phyloP scores from a whole-genome alignment of 2,329 filamentous ascomycete species.

The Colletotrichum magnum region DNA sequence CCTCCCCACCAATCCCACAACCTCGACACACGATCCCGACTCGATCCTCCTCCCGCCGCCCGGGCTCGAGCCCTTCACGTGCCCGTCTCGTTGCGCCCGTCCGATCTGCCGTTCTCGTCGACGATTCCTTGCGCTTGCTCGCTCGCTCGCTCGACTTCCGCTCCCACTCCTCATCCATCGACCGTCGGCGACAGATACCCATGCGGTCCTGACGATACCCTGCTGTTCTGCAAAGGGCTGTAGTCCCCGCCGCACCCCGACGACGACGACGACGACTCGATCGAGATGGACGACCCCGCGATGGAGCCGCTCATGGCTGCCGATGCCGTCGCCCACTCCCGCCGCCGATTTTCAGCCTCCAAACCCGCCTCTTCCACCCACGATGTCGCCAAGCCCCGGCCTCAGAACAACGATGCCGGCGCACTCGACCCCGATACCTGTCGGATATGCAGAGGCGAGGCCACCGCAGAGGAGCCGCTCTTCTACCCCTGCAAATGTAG shows the following conservation, averaged over 20 bases:
- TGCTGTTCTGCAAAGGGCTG: slow-evolving; percentile 22
- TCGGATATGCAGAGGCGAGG: slow-evolving; percentile 95
- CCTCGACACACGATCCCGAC: slow-evolving; percentile 5
- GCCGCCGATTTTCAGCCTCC: slow-evolving; percentile 43
- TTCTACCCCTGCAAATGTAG: slow-evolving; percentile 99
- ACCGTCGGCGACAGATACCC: slow-evolving; percentile 13
- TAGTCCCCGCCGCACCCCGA: slow-evolving; percentile 18
- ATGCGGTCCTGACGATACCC: slow-evolving; percentile 37
- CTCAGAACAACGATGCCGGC: slow-evolving; percentile 36
- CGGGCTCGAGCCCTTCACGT: slow-evolving; percentile 12
- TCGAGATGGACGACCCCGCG: slow-evolving; percentile 45
- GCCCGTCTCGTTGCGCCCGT: slow-evolving; percentile 5
- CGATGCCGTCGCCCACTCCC: slow-evolving; percentile 47
- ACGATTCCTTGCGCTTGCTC: background rate
- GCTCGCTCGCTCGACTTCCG: slow-evolving; percentile 8
- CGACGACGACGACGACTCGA: slow-evolving; percentile 16
- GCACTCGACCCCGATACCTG: slow-evolving; percentile 81
- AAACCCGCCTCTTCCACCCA: slow-evolving; percentile 7
- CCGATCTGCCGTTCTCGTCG: background rate
- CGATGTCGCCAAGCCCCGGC: slow-evolving; percentile 26
- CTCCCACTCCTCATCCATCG: background rate
- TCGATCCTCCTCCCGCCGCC: background rate
- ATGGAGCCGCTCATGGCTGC: slow-evolving; percentile 45
- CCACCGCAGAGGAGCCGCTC: slow-evolving; percentile 83
- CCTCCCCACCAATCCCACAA: slow-evolving; percentile 7